Base-by-base conservation (phyloP, 2,329 filamentous ascomycete genomes). In the Aspergillus oerlinghausenensis region DNA sequence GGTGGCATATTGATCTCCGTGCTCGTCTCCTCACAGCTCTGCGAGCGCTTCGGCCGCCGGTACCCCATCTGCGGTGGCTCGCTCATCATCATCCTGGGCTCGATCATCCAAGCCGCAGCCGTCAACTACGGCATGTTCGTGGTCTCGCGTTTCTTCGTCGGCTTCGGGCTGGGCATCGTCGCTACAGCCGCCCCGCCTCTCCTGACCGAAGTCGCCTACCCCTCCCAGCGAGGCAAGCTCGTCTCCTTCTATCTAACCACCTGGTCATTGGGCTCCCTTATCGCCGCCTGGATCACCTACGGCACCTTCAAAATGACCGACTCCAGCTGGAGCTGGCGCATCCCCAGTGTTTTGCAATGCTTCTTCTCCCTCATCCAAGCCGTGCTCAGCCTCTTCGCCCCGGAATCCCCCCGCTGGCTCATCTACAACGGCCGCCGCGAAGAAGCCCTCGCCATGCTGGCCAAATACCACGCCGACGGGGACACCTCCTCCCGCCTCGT, bases 321-420 rank as follows among this genome's bases (percentile, higher is more conserved):
- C 1, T 68, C 59, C 56, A 67, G 70, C 42, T 80, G 77, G 78
- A 68, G 67, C 2, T 76, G 74, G 79, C 67, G 78, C 25, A 67
- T 80, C 42, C 79, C 79, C 0, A 72, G 73, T 2, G 5, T 17
- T 5, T 4, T 38, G 2, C 32, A 38, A 7, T 38, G 32, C 32
- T 7, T 38, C 32, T 38, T 38, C 32, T 38, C 32, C 5, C 5
- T 38, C 32, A 17, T 38, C 14, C 32, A 38, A 3, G 32, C 32
- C 32, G 14, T 38, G 4, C 32, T 38, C 5, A 17, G 14, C 5
- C 32, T 38, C 14, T 17, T 38, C 32, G 32, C 32, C 5, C 32
- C 32, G 32, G 32, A 38, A n/a, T 38, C 32, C 14, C 32, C 32
- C 14, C 32, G 32, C 6, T 38, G 32, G 32, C 32, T 38, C 32